phyloP scores from a whole-genome alignment of 139 green algal species.

The Tetradesmus lagerheimii region DNA sequence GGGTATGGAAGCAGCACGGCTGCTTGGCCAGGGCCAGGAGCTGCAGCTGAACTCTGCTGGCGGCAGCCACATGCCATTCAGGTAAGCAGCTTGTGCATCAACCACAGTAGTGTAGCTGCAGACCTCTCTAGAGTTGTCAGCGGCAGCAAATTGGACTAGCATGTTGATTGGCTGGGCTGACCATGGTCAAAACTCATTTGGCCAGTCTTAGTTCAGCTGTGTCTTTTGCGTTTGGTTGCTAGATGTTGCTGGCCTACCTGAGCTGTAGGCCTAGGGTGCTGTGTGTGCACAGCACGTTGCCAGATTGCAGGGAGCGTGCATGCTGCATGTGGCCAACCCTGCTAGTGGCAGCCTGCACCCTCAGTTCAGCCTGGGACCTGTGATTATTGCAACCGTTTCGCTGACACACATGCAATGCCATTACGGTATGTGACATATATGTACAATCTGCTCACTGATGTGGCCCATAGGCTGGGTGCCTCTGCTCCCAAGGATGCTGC shows the following conservation, averaged over 20 bases:
- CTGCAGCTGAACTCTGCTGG: background rate
- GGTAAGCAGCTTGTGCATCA: background rate
- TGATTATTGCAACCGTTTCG: no score
- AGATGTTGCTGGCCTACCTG: background rate
- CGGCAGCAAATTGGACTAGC: background rate
- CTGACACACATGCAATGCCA: no score
- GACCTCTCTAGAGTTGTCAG: no score
- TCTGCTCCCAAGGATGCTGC: conserved; percentile 10
- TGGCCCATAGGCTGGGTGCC: no score
- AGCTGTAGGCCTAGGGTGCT: background rate
- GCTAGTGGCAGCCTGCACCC: no score
- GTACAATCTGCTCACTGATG: no score
- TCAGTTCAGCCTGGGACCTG: no score
- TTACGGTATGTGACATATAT: background rate
- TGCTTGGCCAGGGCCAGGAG: background rate
- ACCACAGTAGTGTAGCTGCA: no score
- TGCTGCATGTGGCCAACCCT: no score
- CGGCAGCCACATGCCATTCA: background rate
- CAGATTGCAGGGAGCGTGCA: no score
- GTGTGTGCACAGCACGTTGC: background rate
- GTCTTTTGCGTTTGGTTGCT: background rate
- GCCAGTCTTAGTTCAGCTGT: background rate
- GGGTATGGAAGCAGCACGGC: no score
- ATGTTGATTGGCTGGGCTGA: no score
- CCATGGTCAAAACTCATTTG: background rate